Percentiles rank a stretch among this genome's conserved stretches.
phyloP scores from a whole-genome alignment of 148 eudicot genomes.

The Simmondsia chinensis region DNA sequence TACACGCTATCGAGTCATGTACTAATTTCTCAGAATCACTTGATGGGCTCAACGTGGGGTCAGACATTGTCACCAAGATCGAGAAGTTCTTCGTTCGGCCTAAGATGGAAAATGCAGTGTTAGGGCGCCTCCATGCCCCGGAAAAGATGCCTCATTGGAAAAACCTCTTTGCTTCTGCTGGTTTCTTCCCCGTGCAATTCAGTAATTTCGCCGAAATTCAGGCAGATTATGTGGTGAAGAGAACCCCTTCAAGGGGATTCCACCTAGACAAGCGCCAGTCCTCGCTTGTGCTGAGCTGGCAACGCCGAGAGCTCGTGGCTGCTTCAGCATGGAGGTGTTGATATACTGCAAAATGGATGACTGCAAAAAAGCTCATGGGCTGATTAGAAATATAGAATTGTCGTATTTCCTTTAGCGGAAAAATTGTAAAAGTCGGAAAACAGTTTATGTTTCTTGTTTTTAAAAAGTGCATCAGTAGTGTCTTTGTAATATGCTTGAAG shows the following conservation, averaged over 20 bases:
- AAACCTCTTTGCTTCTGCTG: slow-evolving; percentile 32
- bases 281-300: slow-evolving; percentile 42
- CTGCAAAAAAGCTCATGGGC: too few species aligned
- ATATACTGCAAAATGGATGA: too few species aligned
- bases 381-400: too few species aligned
- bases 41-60: slow-evolving; percentile 17
- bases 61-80: slow-evolving; percentile 20
- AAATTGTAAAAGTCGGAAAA: too few species aligned
- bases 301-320: slow-evolving; percentile 27
- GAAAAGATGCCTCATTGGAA: slow-evolving; percentile 31
- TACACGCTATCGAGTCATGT: slow-evolving; percentile 28
- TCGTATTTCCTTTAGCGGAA: too few species aligned
- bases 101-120: slow-evolving; percentile 24
- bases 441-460: too few species aligned
- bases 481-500: too few species aligned
- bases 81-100: slow-evolving; percentile 39
- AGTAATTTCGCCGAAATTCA: slow-evolving; percentile 42
- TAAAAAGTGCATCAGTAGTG: too few species aligned
- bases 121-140: slow-evolving; percentile 29
- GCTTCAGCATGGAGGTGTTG: slow-evolving; percentile 50
- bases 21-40: slow-evolving; percentile 29
- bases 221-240: slow-evolving; percentile 30
- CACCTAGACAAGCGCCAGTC: slow-evolving; percentile 29
- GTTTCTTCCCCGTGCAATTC: slow-evolving; percentile 24
- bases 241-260: slow-evolving; percentile 33